Evolutionary conservation across 352 stramenopile genomes (phyloP).

Genomic region (Phytophthora pini): DNA sequence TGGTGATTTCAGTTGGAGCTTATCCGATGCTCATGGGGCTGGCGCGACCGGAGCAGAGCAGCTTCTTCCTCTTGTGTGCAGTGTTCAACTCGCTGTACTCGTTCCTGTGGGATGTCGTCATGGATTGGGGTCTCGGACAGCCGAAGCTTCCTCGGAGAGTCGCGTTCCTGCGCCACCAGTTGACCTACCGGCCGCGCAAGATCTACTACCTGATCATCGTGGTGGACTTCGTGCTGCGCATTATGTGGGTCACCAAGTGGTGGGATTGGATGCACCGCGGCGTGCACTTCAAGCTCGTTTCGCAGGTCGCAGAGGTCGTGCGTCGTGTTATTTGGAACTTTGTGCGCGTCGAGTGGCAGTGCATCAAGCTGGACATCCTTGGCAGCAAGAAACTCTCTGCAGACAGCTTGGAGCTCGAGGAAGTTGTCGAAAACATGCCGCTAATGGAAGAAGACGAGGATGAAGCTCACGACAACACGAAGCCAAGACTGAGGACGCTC

Average conservation of each 20-base stretch:
- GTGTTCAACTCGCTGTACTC: slow-evolving; percentile 96
- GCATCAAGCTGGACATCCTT: slow-evolving; percentile 80
- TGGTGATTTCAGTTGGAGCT: slow-evolving; percentile 81
- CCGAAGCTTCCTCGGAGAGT: slow-evolving; percentile 52
- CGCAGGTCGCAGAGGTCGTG: slow-evolving; percentile 92
- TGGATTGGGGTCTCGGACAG: slow-evolving; percentile 96
- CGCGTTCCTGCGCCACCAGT: slow-evolving; percentile 67
- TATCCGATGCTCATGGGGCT: slow-evolving; percentile 76
- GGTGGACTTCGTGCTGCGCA: slow-evolving; percentile 93
- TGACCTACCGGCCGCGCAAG: slow-evolving; percentile 61
- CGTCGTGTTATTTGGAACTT: slow-evolving; percentile 94
- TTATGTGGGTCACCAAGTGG: slow-evolving; percentile 95
- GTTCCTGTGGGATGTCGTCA: slow-evolving; percentile 97
- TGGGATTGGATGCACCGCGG: slow-evolving; percentile 80
- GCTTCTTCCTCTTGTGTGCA: slow-evolving; percentile 78
- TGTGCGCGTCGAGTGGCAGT: slow-evolving; percentile 94
- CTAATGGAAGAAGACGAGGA: slow-evolving; percentile 54
- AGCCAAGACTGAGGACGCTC: slow-evolving; percentile 19
- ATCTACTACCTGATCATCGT: slow-evolving; percentile 94
- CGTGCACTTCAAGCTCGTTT: slow-evolving; percentile 83
- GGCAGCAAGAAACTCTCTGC: slow-evolving; percentile 63
- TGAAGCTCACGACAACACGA: slow-evolving; percentile 21
- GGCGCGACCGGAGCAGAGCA: slow-evolving; percentile 55
- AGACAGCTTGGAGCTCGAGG: slow-evolving; percentile 52
- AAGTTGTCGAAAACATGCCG: slow-evolving; percentile 58